phyloP scores from a whole-genome alignment of 441 rosid species.

The Euphorbia celastroides region DNA sequence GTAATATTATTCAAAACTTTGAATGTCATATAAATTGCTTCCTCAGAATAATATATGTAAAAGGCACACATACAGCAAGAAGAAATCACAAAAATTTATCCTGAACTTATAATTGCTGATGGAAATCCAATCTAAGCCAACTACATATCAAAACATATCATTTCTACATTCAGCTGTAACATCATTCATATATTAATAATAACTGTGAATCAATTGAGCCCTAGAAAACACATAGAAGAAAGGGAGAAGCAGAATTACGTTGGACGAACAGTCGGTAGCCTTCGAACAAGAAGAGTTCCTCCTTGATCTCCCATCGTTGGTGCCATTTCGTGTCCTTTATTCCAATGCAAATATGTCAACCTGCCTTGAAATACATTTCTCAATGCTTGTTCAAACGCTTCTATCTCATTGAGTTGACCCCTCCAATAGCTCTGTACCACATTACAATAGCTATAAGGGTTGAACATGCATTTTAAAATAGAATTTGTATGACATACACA shows the following conservation, averaged over 20 bases:
- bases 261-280: constrained; percentile 59
- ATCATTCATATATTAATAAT: background rate
- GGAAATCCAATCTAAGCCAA: background rate
- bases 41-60: background rate
- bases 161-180: background rate
- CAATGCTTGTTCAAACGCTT: constrained; percentile 47
- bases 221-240: background rate
- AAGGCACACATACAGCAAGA: background rate
- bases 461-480: constrained; percentile 19
- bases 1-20: background rate
- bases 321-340: constrained; percentile 64
- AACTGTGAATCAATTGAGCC: constrained; percentile 6
- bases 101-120: background rate
- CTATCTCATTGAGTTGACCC: constrained; percentile 49
- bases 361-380: constrained; percentile 69
- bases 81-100: constrained; percentile 1
- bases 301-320: constrained; percentile 55
- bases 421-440: constrained; percentile 54
- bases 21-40: background rate
- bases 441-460: constrained; percentile 14
- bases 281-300: constrained; percentile 85
- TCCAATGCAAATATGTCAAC: constrained; percentile 69
- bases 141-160: background rate
- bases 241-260: constrained; percentile 35
- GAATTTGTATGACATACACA: background rate